phyloP scores from a whole-genome alignment of 257 asterid species.

The Coffea eugenioides region DNA sequence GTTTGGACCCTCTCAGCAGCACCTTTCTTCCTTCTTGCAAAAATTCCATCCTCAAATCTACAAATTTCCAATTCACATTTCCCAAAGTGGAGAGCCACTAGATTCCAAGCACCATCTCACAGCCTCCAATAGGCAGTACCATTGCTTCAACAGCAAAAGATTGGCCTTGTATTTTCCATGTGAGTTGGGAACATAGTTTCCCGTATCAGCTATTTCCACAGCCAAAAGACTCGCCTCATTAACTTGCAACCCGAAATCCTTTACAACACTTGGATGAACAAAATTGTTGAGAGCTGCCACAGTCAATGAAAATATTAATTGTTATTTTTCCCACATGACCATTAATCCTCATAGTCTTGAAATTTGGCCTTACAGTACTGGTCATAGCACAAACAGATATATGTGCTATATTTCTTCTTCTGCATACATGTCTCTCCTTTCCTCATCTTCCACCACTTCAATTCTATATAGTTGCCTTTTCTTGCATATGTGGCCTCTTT shows the following conservation, averaged over 20 bases:
- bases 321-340: not conserved
- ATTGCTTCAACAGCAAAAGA: too few relatives aligned
- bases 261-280: not conserved
- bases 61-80: too few relatives aligned
- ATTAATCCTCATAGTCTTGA: not conserved
- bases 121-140: too few relatives aligned
- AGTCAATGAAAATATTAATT: not conserved
- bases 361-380: not conserved
- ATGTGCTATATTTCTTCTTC: not conserved
- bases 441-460: too few relatives aligned
- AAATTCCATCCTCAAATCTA: too few relatives aligned
- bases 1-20: too few relatives aligned
- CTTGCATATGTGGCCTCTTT: not conserved
- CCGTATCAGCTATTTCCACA: not conserved
- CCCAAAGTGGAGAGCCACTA: too few relatives aligned
- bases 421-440: not conserved
- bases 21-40: too few relatives aligned
- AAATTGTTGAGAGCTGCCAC: not conserved
- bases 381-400: not conserved
- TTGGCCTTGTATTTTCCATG: too few relatives aligned
- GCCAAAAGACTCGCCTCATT: fast-evolving
- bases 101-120: too few relatives aligned
- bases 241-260: not conserved
- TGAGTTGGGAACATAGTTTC: too few relatives aligned
- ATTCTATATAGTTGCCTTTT: not conserved